These are phyloP conservation scores for Cicer cuneatum DNA, from an alignment of 306 rosid species.

Conservation along the genomic window DNA sequence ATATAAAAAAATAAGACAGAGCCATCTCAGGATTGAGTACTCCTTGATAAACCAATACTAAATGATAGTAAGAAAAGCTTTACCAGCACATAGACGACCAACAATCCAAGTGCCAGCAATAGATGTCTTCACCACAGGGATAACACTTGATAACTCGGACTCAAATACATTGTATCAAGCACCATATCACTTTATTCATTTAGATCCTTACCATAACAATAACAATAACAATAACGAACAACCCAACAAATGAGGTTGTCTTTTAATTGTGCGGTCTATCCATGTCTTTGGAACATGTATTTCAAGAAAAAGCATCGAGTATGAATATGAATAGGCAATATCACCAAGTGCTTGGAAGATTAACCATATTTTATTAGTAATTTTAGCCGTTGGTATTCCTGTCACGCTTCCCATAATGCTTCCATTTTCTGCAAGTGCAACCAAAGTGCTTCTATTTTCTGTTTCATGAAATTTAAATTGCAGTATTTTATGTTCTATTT, in stretches of 20 bases:
- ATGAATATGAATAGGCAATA: slow-evolving; percentile 83
- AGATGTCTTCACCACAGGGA: slow-evolving; percentile 91
- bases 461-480: too few relatives aligned
- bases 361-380: slow-evolving; percentile 63
- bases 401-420: slow-evolving; percentile 67
- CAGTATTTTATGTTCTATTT: too few relatives aligned
- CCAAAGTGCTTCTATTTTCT: too few relatives aligned
- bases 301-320: slow-evolving; percentile 71
- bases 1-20: background rate
- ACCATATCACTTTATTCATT: slow-evolving; percentile 26
- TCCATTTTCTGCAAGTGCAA: slow-evolving; percentile 68
- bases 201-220: background rate
- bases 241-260: too few relatives aligned
- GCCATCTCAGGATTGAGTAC: slow-evolving; percentile 19
- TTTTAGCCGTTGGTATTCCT: slow-evolving; percentile 59
- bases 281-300: slow-evolving; percentile 66
- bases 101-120: slow-evolving; percentile 86
- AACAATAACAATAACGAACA: too few relatives aligned
- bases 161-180: slow-evolving; percentile 65
- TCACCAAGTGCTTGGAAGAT: slow-evolving; percentile 85
- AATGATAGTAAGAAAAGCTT: background rate
- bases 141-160: slow-evolving; percentile 72
- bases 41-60: background rate
- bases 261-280: too few relatives aligned
- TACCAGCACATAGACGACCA: slow-evolving; percentile 97